phyloP scores from a whole-genome alignment of 257 asterid species.

The Fraxinus quadrangulata region DNA sequence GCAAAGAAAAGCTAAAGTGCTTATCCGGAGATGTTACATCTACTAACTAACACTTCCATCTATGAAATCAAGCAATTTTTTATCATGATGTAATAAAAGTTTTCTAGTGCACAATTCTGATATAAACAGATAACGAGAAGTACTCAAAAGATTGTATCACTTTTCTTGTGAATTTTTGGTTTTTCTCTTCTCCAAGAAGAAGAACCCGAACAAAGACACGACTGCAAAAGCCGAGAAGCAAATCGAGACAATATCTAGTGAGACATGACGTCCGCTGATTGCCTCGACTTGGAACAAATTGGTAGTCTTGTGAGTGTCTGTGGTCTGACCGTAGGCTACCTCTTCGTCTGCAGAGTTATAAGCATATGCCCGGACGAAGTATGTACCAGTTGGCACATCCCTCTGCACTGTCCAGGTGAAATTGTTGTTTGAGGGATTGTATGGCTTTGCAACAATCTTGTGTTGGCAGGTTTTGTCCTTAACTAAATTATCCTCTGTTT shows the following conservation, averaged over 20 bases:
- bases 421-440: slow-evolving; percentile 35
- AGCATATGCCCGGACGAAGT: slow-evolving; percentile 64
- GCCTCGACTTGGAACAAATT: slow-evolving; percentile 52
- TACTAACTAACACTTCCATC: too few species aligned
- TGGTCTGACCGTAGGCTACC: slow-evolving; percentile 68
- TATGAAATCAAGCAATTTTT: too few species aligned
- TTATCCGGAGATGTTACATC: too few species aligned
- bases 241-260: slow-evolving; percentile 53
- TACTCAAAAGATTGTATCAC: slow-evolving; percentile 3
- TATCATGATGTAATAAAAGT: too few species aligned
- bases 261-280: slow-evolving; percentile 57
- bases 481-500: slow-evolving; percentile 44
- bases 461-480: slow-evolving; percentile 81
- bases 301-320: slow-evolving; percentile 37
- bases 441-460: slow-evolving; percentile 44
- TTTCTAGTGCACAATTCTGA: too few species aligned
- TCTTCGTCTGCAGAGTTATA: slow-evolving; percentile 32
- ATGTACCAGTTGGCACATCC: slow-evolving; percentile 61
- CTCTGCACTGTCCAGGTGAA: slow-evolving; percentile 44
- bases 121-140: too few species aligned
- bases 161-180: slow-evolving; percentile 29
- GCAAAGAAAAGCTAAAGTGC: too few species aligned
- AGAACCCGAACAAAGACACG: slow-evolving; percentile 63
- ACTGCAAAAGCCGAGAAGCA: slow-evolving; percentile 75
- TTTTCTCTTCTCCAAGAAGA: slow-evolving; percentile 62